Conservation (phyloP, 2,329 filamentous ascomycete species). For the Drechmeria coniospora region DNA sequence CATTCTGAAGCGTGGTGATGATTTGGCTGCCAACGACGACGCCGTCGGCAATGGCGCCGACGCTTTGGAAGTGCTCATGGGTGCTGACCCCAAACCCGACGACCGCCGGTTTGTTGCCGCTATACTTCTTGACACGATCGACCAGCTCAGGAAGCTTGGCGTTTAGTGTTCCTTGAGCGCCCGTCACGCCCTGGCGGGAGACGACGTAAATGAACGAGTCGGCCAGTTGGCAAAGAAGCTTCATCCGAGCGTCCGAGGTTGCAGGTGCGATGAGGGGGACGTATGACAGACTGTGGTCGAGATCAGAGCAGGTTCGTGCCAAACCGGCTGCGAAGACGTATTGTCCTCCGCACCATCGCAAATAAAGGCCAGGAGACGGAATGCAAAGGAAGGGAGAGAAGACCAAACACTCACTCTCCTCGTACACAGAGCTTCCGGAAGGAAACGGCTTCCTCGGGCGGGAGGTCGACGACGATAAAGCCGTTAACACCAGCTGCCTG, state of each 20-base stretch:
- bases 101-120: conserved; percentile 75
- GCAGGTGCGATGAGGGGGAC: conserved; percentile 92
- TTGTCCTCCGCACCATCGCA: too few relatives aligned
- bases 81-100: conserved; percentile 96
- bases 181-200: conserved; percentile 91
- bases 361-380: too few relatives aligned
- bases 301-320: neutral
- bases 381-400: neutral
- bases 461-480: conserved; percentile 92
- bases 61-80: conserved; percentile 77
- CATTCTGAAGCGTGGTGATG: conserved; percentile 52
- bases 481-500: conserved; percentile 78
- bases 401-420: conserved; percentile 41
- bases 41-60: conserved; percentile 74
- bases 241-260: conserved; percentile 87
- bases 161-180: conserved; percentile 71
- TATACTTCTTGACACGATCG: conserved; percentile 77
- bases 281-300: conserved; percentile 58
- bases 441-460: conserved; percentile 85
- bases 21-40: conserved; percentile 96
- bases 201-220: conserved; percentile 99
- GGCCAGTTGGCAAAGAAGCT: conserved; percentile 85
- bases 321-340: too few relatives aligned
- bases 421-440: conserved; percentile 75
- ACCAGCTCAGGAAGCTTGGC: conserved; percentile 68